Evolutionary conservation across 352 stramenopile genomes (phyloP), one percentile per base, ranked within the genome.

Genomic region (Phytophthora boehmeriae): DNA sequence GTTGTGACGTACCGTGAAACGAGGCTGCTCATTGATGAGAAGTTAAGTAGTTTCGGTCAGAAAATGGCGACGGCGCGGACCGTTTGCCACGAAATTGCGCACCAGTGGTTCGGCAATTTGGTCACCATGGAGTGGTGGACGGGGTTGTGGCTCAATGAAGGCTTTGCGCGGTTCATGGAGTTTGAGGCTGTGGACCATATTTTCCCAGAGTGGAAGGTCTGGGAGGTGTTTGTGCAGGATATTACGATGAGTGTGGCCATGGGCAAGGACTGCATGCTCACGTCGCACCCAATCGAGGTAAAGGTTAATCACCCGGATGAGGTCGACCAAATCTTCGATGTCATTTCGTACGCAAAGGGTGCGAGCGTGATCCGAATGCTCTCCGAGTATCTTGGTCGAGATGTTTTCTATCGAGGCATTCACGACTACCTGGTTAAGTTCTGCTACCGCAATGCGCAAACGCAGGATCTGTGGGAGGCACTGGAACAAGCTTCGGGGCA

Each of bases 41-140:
- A 88, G 55, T 62, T 83, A 14, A 90, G 78, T 52, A 90, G 79
- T 43, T 85, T 89, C 39, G 60, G 65, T 28, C 80, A 90, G 48
- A 89, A 90, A 59, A 75, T 78, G 43, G 74, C 69, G 4, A 97
- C 98, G 19, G 96, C 96, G 22, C 90, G 89, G 4, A 97, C 98
- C 2, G 96, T 99, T 16, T 98, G 92, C 39, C 97, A 99, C 72
- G 97, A 99, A 76, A 87, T 99, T 5, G 96, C 97, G 0, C 97
- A 99, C 80, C 96, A 99, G 56, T 92, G 82, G 85, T 99, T 99
- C 54, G 96, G 97, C 36, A 99, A 99, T 67, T 73, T 99, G 0
- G 97, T 99, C 11, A 99, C 97, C 8, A 99, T 99, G 97, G 84
- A 93, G 22, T 99, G 97, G 81, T 98, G 94, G 93, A 95, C 92